Conservation (phyloP, 805 yeast genomes). For the Brettanomyces anomalus region DNA sequence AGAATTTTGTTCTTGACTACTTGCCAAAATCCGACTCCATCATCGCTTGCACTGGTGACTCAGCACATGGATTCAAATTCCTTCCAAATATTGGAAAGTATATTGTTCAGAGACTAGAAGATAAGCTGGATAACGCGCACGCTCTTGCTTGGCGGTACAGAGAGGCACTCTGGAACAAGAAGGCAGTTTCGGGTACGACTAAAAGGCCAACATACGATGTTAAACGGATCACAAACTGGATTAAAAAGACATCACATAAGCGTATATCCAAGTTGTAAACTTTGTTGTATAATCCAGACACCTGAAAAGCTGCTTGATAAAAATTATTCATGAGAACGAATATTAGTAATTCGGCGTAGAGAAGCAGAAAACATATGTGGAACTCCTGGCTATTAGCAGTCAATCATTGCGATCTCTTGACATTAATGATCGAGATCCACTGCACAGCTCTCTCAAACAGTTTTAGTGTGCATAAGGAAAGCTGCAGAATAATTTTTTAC, state of each 20-base stretch:
- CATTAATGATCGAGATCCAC: too few species aligned
- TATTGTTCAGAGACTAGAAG: slow-evolving; percentile 24
- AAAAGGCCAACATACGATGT: slow-evolving; percentile 4
- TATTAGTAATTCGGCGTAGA: too few species aligned
- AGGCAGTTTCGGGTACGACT: background rate
- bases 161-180: background rate
- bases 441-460: too few species aligned
- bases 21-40: slow-evolving; percentile 24
- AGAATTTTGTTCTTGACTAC: slow-evolving; percentile 30
- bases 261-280: too few species aligned
- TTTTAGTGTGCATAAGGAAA: too few species aligned
- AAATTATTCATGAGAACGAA: too few species aligned
- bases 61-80: slow-evolving; percentile 37
- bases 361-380: too few species aligned
- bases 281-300: too few species aligned
- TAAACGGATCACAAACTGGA: slow-evolving; percentile 1
- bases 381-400: too few species aligned
- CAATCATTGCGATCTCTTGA: too few species aligned
- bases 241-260: slow-evolving; percentile 1
- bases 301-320: too few species aligned
- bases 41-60: slow-evolving; percentile 34
- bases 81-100: slow-evolving; percentile 38
- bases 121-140: slow-evolving; percentile 15
- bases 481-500: too few species aligned
- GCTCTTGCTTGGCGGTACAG: slow-evolving; percentile 24